phyloP scores from a whole-genome alignment of 148 eudicot species.

The Arbutus unedo region DNA sequence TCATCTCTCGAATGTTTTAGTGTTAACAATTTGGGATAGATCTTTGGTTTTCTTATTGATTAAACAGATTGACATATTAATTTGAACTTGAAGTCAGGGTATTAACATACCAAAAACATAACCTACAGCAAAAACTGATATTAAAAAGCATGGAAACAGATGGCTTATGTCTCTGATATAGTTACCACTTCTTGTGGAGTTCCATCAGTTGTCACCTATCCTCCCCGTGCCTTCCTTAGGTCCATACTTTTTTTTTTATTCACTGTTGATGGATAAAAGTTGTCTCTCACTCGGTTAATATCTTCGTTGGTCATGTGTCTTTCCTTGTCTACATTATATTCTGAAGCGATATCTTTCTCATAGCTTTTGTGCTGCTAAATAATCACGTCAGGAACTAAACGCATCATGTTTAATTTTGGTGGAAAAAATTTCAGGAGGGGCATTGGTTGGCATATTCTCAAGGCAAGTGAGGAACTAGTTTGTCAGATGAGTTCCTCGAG shows the following conservation, averaged over 20 bases:
- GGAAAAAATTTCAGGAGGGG: conserved; percentile 61
- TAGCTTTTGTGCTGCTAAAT: background rate
- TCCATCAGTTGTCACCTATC: background rate
- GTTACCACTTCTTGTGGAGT: background rate
- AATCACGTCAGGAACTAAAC: background rate
- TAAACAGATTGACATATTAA: background rate
- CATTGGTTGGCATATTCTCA: conserved; percentile 95
- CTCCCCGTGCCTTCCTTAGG: background rate
- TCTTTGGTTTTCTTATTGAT: background rate
- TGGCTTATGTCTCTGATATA: too few relatives aligned
- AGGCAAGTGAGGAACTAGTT: conserved; percentile 87
- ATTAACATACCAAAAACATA: background rate
- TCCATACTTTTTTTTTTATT: background rate
- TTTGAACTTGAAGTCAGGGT: background rate
- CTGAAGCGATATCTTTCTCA: background rate
- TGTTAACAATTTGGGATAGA: background rate
- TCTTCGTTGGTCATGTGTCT: background rate
- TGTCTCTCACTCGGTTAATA: background rate
- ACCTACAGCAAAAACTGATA: background rate
- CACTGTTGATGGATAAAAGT: background rate
- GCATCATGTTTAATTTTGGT: background rate
- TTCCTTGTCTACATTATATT: background rate
- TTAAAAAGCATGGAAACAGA: background rate
- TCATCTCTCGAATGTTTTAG: background rate
- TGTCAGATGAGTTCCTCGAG: conserved; percentile 63